These are phyloP conservation scores for Yarrowia porcina DNA, from an alignment of 805 yeast genomes.

Conservation along the genomic window DNA sequence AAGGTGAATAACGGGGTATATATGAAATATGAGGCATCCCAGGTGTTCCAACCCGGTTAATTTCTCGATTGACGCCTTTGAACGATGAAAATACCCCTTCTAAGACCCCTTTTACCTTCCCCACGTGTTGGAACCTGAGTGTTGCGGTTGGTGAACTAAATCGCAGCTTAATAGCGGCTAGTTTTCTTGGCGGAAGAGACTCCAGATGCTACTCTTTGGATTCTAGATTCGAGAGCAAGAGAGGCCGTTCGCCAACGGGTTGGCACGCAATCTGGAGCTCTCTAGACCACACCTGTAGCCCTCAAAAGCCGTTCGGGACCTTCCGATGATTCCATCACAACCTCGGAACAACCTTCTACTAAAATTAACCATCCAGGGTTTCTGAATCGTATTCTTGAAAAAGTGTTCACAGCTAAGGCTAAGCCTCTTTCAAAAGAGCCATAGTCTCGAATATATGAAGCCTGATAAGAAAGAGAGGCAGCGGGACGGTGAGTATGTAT, in stretches of 20 bases:
- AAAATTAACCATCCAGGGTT: neutral
- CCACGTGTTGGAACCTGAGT: neutral
- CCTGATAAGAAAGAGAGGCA: neutral
- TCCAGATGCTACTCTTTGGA: neutral
- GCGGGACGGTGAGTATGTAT: neutral
- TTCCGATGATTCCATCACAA: neutral
- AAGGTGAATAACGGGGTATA: too few species aligned
- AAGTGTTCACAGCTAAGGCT: neutral
- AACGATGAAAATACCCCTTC: neutral
- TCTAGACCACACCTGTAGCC: too few species aligned
- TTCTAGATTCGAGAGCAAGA: neutral
- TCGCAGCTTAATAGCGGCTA: neutral
- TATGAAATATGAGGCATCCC: neutral
- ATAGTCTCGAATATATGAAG: neutral
- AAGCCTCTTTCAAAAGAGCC: neutral
- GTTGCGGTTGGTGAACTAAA: slow-evolving; percentile 4
- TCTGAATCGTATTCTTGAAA: neutral
- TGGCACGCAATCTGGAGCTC: too few species aligned
- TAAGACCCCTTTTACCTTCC: neutral
- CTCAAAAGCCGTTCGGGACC: neutral
- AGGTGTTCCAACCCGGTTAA: neutral
- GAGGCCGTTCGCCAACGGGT: neutral
- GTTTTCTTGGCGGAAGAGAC: neutral
- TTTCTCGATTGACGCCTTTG: neutral
- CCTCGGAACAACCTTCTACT: neutral